Percentiles rank a stretch among this genome's conserved stretches.
Evolutionary conservation across 805 yeast species (phyloP).

Genomic region (Metschnikowia hibisci): DNA sequence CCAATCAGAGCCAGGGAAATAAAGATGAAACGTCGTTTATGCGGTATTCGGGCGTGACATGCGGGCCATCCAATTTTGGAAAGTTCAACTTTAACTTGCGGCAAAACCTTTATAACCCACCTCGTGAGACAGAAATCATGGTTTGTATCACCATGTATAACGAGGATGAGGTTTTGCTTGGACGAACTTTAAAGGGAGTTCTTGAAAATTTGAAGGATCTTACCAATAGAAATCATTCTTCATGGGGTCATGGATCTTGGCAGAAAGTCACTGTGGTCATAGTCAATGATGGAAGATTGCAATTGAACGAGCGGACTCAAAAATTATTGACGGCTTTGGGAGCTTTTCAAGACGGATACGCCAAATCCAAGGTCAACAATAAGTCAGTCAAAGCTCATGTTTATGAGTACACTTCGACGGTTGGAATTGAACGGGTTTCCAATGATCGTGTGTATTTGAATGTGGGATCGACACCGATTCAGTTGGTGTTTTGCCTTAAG

Average conservation of each 20-base stretch:
- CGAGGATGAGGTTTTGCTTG: slow-evolving; percentile 59
- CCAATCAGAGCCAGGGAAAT: slow-evolving; percentile 10
- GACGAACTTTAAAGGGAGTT: slow-evolving; percentile 59
- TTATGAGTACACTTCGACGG: slow-evolving; percentile 64
- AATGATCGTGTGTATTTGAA: slow-evolving; percentile 59
- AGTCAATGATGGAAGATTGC: slow-evolving; percentile 63
- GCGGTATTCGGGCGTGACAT: slow-evolving; percentile 93
- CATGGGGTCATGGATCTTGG: slow-evolving; percentile 50
- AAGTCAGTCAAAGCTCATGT: slow-evolving; percentile 60
- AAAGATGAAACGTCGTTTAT: slow-evolving; percentile 66
- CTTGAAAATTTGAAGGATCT: slow-evolving; percentile 62
- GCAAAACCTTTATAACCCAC: slow-evolving; percentile 72
- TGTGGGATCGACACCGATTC: slow-evolving; percentile 63
- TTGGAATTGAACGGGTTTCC: slow-evolving; percentile 54
- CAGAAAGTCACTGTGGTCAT: slow-evolving; percentile 60
- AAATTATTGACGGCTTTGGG: slow-evolving; percentile 64
- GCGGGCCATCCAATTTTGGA: slow-evolving; percentile 75
- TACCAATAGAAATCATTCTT: slow-evolving; percentile 42
- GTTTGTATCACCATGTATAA: slow-evolving; percentile 84
- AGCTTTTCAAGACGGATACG: slow-evolving; percentile 62
- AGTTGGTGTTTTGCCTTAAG: slow-evolving; percentile 56
- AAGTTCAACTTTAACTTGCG: slow-evolving; percentile 69
- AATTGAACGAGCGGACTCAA: slow-evolving; percentile 58
- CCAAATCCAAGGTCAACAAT: slow-evolving; percentile 56
- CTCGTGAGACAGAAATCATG: slow-evolving; percentile 80